Conservation (phyloP, 73 alveolate genomes). For the Effrenium voratum region DNA sequence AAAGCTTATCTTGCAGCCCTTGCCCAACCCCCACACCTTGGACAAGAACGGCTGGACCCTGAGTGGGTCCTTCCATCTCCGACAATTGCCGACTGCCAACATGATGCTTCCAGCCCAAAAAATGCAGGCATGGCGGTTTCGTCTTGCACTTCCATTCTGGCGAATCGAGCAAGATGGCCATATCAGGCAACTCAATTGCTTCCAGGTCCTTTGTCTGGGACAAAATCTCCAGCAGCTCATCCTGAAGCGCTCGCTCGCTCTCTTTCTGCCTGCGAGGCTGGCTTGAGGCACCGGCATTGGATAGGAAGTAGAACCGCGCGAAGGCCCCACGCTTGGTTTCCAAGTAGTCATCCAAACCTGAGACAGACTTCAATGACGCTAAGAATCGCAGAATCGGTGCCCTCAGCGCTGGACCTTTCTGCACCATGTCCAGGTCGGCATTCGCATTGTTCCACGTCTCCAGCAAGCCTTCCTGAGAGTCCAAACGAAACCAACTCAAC, state of each 20-base stretch:
- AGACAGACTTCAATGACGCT: not conserved
- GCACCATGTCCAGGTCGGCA: conserved; percentile 90
- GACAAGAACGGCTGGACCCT: conserved; percentile 95
- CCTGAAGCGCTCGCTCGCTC: conserved; percentile 96
- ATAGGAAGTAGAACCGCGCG: conserved; percentile 94
- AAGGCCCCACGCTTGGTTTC: conserved; percentile 98
- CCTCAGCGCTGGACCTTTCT: conserved; percentile 75
- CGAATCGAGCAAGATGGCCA: no score
- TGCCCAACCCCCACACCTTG: not conserved
- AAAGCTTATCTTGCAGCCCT: not conserved
- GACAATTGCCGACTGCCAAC: no score
- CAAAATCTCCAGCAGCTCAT: conserved; percentile 98
- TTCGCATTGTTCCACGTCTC: conserved; percentile 98
- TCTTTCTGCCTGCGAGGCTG: not conserved
- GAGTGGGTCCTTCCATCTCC: conserved; percentile 88
- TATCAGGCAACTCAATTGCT: no score
- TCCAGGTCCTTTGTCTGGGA: conserved; percentile 99
- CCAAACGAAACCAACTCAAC: conserved; percentile 22
- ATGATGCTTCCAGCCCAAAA: no score
- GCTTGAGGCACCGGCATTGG: conserved; percentile 29
- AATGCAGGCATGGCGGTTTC: no score
- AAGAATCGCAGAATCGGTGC: not conserved
- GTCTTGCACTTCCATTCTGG: no score
- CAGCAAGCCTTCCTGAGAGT: conserved; percentile 98
- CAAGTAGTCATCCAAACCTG: conserved; percentile 98